phyloP scores from a whole-genome alignment of 345 rosid species.

The Eucalyptus victrix region DNA sequence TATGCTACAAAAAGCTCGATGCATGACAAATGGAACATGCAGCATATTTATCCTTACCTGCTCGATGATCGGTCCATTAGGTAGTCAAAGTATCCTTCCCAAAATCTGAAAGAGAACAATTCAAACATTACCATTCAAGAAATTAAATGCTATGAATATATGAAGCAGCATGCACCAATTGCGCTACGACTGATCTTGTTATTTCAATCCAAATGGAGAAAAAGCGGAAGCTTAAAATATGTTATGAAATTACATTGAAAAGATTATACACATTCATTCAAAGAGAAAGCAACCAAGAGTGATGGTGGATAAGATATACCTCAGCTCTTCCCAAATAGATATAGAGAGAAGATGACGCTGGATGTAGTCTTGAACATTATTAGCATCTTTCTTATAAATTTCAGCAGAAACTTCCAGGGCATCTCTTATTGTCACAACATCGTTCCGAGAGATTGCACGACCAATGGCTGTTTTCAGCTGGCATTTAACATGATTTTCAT shows the following conservation, averaged over 20 bases:
- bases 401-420: conserved; percentile 99
- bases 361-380: conserved; percentile 81
- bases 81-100: conserved; percentile 97
- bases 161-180: background rate
- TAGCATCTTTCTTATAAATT: conserved; percentile 87
- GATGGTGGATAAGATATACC: conserved; percentile 22
- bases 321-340: conserved; percentile 93
- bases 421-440: conserved; percentile 75
- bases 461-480: conserved; percentile 95
- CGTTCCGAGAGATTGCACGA: conserved; percentile 92
- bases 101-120: conserved; percentile 42
- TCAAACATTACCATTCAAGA: background rate
- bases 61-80: conserved; percentile 77
- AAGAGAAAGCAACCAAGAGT: background rate
- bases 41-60: conserved; percentile 44
- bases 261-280: background rate
- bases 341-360: conserved; percentile 92
- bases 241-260: background rate
- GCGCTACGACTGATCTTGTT: background rate
- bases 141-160: background rate
- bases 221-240: background rate
- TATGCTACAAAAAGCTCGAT: background rate
- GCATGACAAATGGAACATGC: background rate
- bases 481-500: background rate
- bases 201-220: background rate